Conservation (phyloP, 352 stramenopile species). For the Pythium monospermum region DNA sequence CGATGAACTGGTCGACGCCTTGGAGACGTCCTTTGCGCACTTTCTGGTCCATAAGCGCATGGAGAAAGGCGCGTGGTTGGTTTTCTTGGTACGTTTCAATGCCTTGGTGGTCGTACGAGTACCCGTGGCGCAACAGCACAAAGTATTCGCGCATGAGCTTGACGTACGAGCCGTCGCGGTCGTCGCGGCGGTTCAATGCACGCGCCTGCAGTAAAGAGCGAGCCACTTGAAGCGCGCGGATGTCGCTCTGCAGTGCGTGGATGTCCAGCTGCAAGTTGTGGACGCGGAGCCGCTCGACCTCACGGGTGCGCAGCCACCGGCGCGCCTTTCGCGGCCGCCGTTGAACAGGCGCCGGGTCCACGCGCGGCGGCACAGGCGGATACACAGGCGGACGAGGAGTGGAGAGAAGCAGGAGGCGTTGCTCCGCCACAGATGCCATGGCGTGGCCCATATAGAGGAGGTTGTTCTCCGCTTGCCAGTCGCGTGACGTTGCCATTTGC, state of each 20-base stretch:
- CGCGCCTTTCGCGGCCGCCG: slow-evolving; percentile 7
- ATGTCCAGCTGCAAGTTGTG: slow-evolving; percentile 38
- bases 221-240: slow-evolving; percentile 24
- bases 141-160: slow-evolving; percentile 18
- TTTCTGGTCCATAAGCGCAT: slow-evolving; percentile 10
- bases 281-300: slow-evolving; percentile 22
- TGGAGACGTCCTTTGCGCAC: slow-evolving; percentile 13
- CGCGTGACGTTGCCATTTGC: too few relatives aligned
- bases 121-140: slow-evolving; percentile 10
- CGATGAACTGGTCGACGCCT: slow-evolving; percentile 10
- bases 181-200: slow-evolving; percentile 5
- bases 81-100: slow-evolving; percentile 5
- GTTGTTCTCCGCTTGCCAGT: too few relatives aligned
- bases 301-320: slow-evolving; percentile 17
- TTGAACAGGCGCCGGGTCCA: not conserved
- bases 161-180: slow-evolving; percentile 15
- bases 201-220: slow-evolving; percentile 25
- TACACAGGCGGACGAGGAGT: not conserved
- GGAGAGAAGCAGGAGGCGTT: too few relatives aligned
- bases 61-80: slow-evolving; percentile 7
- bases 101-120: not conserved
- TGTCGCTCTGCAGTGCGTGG: slow-evolving; percentile 33
- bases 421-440: too few relatives aligned
- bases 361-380: not conserved
- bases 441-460: too few relatives aligned